Conservation (phyloP, 306 rosid species). For the Heteromeles arbutifolia region DNA sequence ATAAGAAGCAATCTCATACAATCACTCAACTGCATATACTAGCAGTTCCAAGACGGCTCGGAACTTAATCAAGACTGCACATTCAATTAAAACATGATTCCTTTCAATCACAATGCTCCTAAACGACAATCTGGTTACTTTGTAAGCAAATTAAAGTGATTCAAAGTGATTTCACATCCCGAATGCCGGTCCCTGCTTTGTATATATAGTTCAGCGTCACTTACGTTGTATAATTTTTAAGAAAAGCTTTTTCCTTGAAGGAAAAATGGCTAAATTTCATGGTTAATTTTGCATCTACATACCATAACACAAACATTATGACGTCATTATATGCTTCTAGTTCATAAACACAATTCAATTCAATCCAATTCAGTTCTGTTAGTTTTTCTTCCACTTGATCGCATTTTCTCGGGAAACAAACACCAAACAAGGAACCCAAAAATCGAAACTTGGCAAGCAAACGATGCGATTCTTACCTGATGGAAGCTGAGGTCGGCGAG, state of each 20-base stretch:
- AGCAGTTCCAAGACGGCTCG: background rate
- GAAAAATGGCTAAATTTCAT: background rate
- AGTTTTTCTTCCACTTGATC: background rate
- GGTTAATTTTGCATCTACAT: background rate
- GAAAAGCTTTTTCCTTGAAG: background rate
- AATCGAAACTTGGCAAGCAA: background rate
- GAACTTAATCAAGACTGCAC: background rate
- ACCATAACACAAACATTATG: background rate
- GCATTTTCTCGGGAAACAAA: constrained; percentile 6
- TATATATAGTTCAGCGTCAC: background rate
- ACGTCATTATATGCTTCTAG: background rate
- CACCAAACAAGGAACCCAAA: background rate
- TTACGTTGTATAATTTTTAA: no score
- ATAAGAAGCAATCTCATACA: background rate
- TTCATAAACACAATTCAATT: background rate
- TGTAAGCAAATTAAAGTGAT: background rate
- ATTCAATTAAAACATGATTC: background rate
- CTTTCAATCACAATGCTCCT: background rate
- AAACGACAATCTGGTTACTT: background rate
- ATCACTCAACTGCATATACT: background rate
- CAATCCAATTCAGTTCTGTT: background rate
- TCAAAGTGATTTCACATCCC: background rate
- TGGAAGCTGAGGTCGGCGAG: constrained; percentile 47
- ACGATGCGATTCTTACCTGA: constrained; percentile 27
- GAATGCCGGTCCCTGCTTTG: background rate